Conservation (phyloP, 306 rosid species). For the Castanea crenata region DNA sequence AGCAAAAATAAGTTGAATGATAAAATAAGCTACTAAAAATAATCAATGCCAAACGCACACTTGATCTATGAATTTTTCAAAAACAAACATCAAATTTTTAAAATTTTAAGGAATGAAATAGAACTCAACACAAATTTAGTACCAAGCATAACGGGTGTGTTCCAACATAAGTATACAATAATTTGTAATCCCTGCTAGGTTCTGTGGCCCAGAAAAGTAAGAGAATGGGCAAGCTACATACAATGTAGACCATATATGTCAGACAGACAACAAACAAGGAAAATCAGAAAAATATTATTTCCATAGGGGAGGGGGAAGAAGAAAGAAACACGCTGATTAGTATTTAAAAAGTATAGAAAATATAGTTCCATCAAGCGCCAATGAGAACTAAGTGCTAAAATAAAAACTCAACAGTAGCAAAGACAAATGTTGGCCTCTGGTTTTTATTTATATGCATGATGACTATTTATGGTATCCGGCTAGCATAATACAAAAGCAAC, state of each 20-base stretch:
- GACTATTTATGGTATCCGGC: background rate
- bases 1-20: no score
- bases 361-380: background rate
- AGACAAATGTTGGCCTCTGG: background rate
- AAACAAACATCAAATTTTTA: no score
- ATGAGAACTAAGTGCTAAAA: background rate
- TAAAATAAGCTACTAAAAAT: no score
- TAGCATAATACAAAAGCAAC: constrained; percentile 3
- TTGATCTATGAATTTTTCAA: no score
- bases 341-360: background rate
- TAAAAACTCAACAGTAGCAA: background rate
- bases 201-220: background rate
- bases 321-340: background rate
- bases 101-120: no score
- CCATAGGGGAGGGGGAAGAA: background rate
- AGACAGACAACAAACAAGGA: background rate
- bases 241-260: background rate
- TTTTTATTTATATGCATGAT: background rate
- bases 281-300: background rate
- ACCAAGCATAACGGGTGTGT: background rate
- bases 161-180: background rate
- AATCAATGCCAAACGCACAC: no score
- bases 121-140: no score
- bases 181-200: background rate
- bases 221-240: background rate